A percentile compares a stretch with the other conserved stretches of the same genome.
Conservation (phyloP, 2,329 filamentous ascomycete species). For the Chaetomium olivaceum region DNA sequence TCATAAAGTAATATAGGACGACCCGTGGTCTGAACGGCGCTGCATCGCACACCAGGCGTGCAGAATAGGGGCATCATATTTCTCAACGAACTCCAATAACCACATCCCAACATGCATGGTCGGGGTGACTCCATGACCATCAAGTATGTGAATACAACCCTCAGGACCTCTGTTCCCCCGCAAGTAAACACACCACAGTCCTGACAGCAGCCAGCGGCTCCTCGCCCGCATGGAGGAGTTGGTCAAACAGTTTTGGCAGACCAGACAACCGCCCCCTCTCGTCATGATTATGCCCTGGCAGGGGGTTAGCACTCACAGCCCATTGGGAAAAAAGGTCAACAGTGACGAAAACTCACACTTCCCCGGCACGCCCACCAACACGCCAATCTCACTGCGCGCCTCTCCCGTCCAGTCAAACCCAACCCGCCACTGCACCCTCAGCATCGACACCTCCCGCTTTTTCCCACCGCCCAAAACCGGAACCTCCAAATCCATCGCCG, state of each 20-base stretch:
- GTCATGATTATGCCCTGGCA: conserved; percentile 61
- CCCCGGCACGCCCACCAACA: conserved; percentile 58
- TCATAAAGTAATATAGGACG: not conserved
- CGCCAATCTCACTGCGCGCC: conserved; percentile 58
- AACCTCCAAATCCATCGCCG: conserved; percentile 52
- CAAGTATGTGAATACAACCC: not conserved
- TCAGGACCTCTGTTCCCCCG: conserved; percentile 41
- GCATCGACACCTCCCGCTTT: conserved; percentile 32
- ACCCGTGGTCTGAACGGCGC: not conserved
- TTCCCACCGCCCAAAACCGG: conserved; percentile 39
- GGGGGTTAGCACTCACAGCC: conserved; percentile 17
- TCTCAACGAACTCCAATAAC: not conserved
- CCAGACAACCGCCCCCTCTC: conserved; percentile 55
- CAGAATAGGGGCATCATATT: not conserved
- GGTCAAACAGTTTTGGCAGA: conserved; percentile 61
- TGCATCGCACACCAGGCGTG: not conserved
- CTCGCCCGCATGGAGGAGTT: conserved; percentile 56
- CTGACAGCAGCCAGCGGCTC: conserved; percentile 58
- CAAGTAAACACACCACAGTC: conserved; percentile 61
- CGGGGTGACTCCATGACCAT: no score
- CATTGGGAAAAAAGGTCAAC: not conserved
- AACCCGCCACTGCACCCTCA: conserved; percentile 62
- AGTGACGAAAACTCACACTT: conserved; percentile 58
- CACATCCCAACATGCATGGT: not conserved
- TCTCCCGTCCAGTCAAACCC: conserved; percentile 74